phyloP scores from a whole-genome alignment of 176 grass and related monocot genomes.

The Tillandsia fasciculata region DNA sequence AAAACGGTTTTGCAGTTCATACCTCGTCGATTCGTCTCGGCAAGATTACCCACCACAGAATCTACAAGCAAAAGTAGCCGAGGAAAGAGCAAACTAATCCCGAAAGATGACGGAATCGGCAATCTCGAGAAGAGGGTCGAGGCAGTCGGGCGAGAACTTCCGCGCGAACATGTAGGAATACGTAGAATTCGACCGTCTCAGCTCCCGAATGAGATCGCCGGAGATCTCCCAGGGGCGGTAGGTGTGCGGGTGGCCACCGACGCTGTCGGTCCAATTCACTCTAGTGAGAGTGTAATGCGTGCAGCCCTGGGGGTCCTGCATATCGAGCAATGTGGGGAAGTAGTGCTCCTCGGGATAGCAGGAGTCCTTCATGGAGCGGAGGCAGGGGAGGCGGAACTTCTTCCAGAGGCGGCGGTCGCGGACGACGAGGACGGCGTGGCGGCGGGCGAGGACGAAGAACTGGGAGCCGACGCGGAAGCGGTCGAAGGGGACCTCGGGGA shows the following conservation, averaged over 20 bases:
- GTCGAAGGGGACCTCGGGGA: constrained; percentile 78
- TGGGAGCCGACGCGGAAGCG: constrained; percentile 75
- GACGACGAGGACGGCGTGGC: constrained; percentile 73
- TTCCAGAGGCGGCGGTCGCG: constrained; percentile 81
- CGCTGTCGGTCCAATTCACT: constrained; percentile 76
- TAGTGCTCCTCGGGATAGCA: constrained; percentile 99
- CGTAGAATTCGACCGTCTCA: constrained; percentile 76
- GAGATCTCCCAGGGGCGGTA: constrained; percentile 60
- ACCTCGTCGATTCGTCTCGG: constrained; percentile 15
- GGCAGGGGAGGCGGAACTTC: constrained; percentile 82
- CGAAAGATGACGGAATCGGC: constrained; percentile 63
- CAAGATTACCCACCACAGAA: background rate
- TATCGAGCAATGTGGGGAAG: constrained; percentile 86
- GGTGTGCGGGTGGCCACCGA: constrained; percentile 64
- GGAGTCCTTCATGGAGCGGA: constrained; percentile 37
- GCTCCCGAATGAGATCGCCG: constrained; percentile 42
- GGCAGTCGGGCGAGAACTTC: constrained; percentile 52
- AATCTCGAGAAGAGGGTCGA: constrained; percentile 55
- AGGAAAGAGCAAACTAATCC: constrained; percentile 31
- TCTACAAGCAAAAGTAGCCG: constrained; percentile 19
- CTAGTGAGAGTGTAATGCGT: constrained; percentile 74
- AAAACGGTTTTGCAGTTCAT: background rate
- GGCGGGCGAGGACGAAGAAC: constrained; percentile 70
- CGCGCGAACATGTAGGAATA: constrained; percentile 80
- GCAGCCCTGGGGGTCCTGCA: constrained; percentile 73